These are phyloP conservation scores for Theileria equi DNA, from an alignment of 169 alveolate genomes.

Conservation along the genomic window DNA sequence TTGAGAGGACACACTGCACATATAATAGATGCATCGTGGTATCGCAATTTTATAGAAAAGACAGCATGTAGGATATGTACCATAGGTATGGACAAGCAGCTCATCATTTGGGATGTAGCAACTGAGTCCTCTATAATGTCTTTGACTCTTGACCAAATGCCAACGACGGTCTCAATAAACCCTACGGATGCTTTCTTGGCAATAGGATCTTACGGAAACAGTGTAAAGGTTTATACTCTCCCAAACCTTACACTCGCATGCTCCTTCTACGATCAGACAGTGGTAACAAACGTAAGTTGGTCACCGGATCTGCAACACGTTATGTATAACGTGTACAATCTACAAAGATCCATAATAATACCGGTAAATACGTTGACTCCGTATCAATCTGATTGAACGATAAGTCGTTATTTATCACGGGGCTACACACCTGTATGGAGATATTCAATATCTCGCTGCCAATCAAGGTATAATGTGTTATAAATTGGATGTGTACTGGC, in stretches of 20 bases:
- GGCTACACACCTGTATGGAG: too few relatives aligned
- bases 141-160: slow-evolving; percentile 41
- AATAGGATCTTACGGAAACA: slow-evolving; percentile 53
- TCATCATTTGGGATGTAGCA: slow-evolving; percentile 59
- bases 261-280: slow-evolving; percentile 45
- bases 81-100: slow-evolving; percentile 48
- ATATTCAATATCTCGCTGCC: too few relatives aligned
- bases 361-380: slow-evolving; percentile 34
- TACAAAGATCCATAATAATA: slow-evolving; percentile 40
- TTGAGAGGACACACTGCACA: slow-evolving; percentile 40
- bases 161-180: slow-evolving; percentile 44
- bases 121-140: slow-evolving; percentile 27
- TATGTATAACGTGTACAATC: slow-evolving; percentile 50
- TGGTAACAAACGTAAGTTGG: slow-evolving; percentile 50
- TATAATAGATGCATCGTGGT: slow-evolving; percentile 50
- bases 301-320: slow-evolving; percentile 34
- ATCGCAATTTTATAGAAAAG: slow-evolving; percentile 19
- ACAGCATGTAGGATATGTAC: slow-evolving; percentile 37
- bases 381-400: slow-evolving; percentile 30
- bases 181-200: slow-evolving; percentile 43
- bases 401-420: too few relatives aligned
- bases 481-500: too few relatives aligned
- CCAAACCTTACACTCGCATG: slow-evolving; percentile 50
- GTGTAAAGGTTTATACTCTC: slow-evolving; percentile 32
- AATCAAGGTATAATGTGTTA: too few relatives aligned